phyloP scores from a whole-genome alignment of 805 yeast genomes.

The Ogataea paradorogensis region DNA sequence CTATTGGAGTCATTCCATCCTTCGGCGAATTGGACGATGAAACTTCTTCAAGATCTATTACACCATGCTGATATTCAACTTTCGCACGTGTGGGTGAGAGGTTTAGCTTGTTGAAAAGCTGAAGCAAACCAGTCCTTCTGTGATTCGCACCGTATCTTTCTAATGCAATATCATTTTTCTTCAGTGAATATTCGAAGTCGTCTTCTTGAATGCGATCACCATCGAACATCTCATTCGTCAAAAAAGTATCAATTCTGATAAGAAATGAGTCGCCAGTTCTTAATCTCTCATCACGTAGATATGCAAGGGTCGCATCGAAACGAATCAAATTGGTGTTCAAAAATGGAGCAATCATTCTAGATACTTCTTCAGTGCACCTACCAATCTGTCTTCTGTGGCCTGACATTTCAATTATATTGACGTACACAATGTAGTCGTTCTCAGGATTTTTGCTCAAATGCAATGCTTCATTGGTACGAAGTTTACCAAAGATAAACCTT shows the following conservation, averaged over 20 bases:
- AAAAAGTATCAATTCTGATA: slow-evolving; percentile 64
- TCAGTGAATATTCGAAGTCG: slow-evolving; percentile 9
- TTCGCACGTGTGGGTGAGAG: slow-evolving; percentile 6
- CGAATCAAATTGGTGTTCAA: slow-evolving; percentile 51
- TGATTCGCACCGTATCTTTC: not conserved
- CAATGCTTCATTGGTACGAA: slow-evolving; percentile 41
- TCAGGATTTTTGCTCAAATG: slow-evolving; percentile 18
- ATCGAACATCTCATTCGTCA: slow-evolving; percentile 27
- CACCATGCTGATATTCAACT: slow-evolving; percentile 24
- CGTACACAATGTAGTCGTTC: slow-evolving; percentile 26
- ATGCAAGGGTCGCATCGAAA: slow-evolving; percentile 57
- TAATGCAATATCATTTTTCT: slow-evolving; percentile 1
- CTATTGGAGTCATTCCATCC: too few relatives aligned
- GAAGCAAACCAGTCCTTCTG: slow-evolving; percentile 8
- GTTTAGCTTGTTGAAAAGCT: slow-evolving; percentile 17
- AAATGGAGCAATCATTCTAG: slow-evolving; percentile 63
- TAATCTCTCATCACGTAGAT: slow-evolving; percentile 50
- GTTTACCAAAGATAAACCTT: slow-evolving; percentile 51
- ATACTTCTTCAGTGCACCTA: slow-evolving; percentile 67
- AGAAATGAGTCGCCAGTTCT: slow-evolving; percentile 76
- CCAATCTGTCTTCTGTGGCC: slow-evolving; percentile 58
- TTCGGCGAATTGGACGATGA: slow-evolving; percentile 42
- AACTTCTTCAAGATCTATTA: slow-evolving; percentile 52
- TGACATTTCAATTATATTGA: slow-evolving; percentile 18
- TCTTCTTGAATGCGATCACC: slow-evolving; percentile 41